Base-by-base conservation (phyloP, 1,139 yeast genomes). In the Sugiyamaella paludigena region DNA sequence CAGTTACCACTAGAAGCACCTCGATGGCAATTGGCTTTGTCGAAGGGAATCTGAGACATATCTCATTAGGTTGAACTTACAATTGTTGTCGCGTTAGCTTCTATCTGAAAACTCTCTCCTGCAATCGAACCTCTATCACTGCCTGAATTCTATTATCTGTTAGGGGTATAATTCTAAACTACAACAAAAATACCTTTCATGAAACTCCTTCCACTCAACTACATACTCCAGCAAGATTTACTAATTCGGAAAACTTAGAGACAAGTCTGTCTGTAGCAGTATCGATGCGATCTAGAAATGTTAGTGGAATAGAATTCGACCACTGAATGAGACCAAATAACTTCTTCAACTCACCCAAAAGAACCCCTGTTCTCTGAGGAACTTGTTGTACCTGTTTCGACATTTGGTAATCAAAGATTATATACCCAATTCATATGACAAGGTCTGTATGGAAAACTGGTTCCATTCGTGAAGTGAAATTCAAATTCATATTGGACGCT, bases 31-130 rank as follows among this genome's bases (percentile, higher is more conserved):
- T n/a, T n/a, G n/a, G n/a, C n/a, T n/a, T n/a, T n/a, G n/a, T n/a
- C n/a, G n/a, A n/a, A n/a, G n/a, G n/a, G n/a, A n/a, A n/a, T n/a
- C n/a, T n/a, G n/a, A n/a, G n/a, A n/a, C n/a, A n/a, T n/a, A n/a
- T n/a, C n/a, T n/a, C n/a, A n/a, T n/a, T n/a, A n/a, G n/a, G n/a
- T 35, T 48, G 58, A 12, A 41, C 44, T 41, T 34, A 41, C 64
- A 45, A 67, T 59, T 7, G 68, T 59, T 0, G 66, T 57, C 5
- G 68, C 64, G 50, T 63, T 62, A 35, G 67, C 61, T 50, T 67
- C 69, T 7, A 67, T 64, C 37, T 65, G 67, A 48, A 60, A 64
- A 3, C 65, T 59, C 45, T 67, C 71, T 13, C 64, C 58, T 1
- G 70, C 69, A 12, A 64, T 55, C 2, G 64, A 53, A 8, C 59